These are phyloP conservation scores for Amniculicola lignicola DNA, from an alignment of 495 filamentous ascomycete species.

Conservation along the genomic window DNA sequence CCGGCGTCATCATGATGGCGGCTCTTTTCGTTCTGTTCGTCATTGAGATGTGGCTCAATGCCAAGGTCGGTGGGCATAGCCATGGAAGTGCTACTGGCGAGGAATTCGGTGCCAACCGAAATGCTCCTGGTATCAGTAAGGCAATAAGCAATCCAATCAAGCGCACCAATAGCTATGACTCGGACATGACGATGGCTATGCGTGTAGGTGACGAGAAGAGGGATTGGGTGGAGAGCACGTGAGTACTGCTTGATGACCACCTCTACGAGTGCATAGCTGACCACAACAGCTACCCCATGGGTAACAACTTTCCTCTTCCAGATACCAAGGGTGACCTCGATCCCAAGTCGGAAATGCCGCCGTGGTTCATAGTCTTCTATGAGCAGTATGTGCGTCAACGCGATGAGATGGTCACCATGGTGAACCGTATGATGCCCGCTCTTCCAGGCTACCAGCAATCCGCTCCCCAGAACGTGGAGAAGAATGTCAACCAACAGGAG, in stretches of 20 bases:
- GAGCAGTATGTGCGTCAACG: constrained; percentile 54
- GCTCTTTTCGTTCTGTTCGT: constrained; percentile 56
- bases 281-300: no score
- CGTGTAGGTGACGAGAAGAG: constrained; percentile 13
- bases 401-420: constrained; percentile 49
- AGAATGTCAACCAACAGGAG: constrained; percentile 12
- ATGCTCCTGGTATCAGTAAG: constrained; percentile 5
- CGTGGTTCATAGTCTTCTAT: constrained; percentile 56
- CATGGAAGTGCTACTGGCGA: constrained; percentile 50
- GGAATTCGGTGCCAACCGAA: constrained; percentile 9
- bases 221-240: constrained; percentile 18
- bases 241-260: no score
- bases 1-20: constrained; percentile 58
- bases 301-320: constrained; percentile 17
- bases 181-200: constrained; percentile 23
- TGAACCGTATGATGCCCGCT: constrained; percentile 36
- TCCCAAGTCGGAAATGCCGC: constrained; percentile 50
- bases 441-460: constrained; percentile 21
- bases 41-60: constrained; percentile 51
- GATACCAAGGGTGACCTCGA: constrained; percentile 30
- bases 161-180: constrained; percentile 27
- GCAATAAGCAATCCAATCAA: constrained; percentile 23
- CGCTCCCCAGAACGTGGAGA: constrained; percentile 11
- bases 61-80: constrained; percentile 46
- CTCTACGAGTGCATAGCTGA: no score